Evolutionary conservation across 495 filamentous ascomycete genomes (phyloP), one percentile per base, ranked within the genome.

Genomic region (Acidiella bohemica): DNA sequence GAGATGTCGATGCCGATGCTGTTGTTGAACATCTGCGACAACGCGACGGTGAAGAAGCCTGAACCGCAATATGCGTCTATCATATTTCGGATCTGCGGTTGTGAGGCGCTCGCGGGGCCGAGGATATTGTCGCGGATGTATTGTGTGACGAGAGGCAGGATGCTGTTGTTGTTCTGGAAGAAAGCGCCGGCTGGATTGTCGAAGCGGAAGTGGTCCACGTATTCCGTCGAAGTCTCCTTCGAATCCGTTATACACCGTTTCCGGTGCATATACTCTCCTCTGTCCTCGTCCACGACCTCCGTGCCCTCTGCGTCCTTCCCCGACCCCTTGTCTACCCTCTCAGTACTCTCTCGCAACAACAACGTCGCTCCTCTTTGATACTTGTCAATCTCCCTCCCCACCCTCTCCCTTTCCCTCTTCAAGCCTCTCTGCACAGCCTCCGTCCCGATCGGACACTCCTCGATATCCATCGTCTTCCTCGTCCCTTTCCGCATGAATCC

Each of bases 121-220:
- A 87, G 66, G 51, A 88, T 78, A 54, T 84, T 74, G 32, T 78
- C 65, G 36, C 90, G 84, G 63, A 97, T 84, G 66, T 88, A 95
- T 44, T 76, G 71, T 10, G 86, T 95, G 63, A 97, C 94, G 9
- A 59, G 60, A 28, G 81, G 72, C n/a, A 97, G 77, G 62, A 97
- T 95, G 33, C 85, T 93, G 65, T 97, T 97, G 70, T 97, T 97
- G 66, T 97, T 97, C 55, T 97, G 90, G 73, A 97, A 97, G 71
- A 97, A 97, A 30, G 80, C 67, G 27, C 85, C 85, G 14, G 90
- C 90, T 22, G 79, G 82, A 68, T 88, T 95, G 55, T 71, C 72
- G 67, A 97, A 93, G 56, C 76, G 61, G 64, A 79, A 93, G 58
- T 77, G 57, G 53, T 84, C 84, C 39, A 97, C 67, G 58, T 92